These are phyloP conservation scores for Marasmius sp. DNA, from an alignment of 1,284 basidiomycete genomes.

Conservation along the genomic window DNA sequence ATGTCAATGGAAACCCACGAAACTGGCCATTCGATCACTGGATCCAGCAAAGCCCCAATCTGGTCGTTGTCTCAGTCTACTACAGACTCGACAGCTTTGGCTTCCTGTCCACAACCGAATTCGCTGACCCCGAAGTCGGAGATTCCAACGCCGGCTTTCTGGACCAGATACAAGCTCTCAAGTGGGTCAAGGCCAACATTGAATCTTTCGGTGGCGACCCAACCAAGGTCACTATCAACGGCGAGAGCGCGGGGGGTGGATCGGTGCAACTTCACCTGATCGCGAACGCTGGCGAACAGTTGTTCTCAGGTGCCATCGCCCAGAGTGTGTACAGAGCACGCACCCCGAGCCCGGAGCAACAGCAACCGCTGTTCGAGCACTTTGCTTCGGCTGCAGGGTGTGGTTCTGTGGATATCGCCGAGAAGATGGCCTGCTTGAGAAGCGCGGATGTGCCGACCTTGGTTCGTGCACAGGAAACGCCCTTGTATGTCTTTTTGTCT, in stretches of 20 bases:
- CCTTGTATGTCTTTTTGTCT: constrained; percentile 9
- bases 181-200: constrained; percentile 39
- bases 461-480: constrained; percentile 52
- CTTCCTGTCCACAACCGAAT: constrained; percentile 45
- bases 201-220: constrained; percentile 32
- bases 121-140: constrained; percentile 37
- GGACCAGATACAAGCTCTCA: constrained; percentile 60
- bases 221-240: constrained; percentile 54
- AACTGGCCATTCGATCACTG: constrained; percentile 55
- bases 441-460: constrained; percentile 47
- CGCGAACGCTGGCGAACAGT: constrained; percentile 34
- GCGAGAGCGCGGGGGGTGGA: constrained; percentile 58
- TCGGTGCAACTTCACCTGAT: constrained; percentile 57
- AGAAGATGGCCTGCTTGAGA: constrained; percentile 46
- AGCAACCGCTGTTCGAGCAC: constrained; percentile 49
- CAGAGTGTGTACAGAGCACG: constrained; percentile 56
- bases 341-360: constrained; percentile 46
- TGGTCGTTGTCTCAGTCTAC: constrained; percentile 48
- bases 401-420: constrained; percentile 30
- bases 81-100: constrained; percentile 55
- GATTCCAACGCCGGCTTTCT: constrained; percentile 61
- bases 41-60: constrained; percentile 47
- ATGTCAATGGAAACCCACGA: constrained; percentile 55
- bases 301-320: constrained; percentile 54
- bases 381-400: constrained; percentile 50